Evolutionary conservation across 2,329 filamentous ascomycete species (phyloP), one percentile per base, ranked within the genome.

Genomic region (Clonostachys rhizophaga): DNA sequence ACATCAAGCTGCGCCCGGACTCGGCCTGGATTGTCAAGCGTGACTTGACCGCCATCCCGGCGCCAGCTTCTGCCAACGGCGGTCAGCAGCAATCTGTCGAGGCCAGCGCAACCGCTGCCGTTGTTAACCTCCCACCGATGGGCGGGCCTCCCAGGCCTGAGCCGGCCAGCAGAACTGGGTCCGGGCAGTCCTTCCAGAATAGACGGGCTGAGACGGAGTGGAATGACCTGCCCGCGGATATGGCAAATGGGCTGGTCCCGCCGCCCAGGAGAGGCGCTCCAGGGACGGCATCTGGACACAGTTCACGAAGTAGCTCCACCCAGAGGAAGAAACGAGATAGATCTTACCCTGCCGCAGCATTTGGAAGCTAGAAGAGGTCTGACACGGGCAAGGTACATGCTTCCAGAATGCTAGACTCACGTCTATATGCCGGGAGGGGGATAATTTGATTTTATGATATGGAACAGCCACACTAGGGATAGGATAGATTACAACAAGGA

Each of bases 201-300:
- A 63, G 69, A 54, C 71, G 81, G 7, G 76, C 82, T 4, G 75
- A 78, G 17, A 79, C 65, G 33, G 82, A 85, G 58, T 86, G 82
- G 82, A 86, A 86, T 63, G 82, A 86, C 57, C 57, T 86, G 10
- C 82, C 82, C 0, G 68, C 71, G 10, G 81, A 85, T 45, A 83
- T 84, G 78, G 62, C 75, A 11, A 57, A 62, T 17, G 49, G 60
- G 4, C 53, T 63, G 37, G 58, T 59, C n/a, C 56, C 46, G 10
- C 59, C 56, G 45, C 62, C 54, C 5, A 55, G 56, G 40, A 63
- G 48, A 45, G 52, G n/a, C 39, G 47, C 35, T 34, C 52, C 53
- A 16, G 62, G 64, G 37, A 62, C 65, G 40, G 59, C 52, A 1
- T 75, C 73, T 4, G 63, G 63, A 17, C 61, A 72, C 2, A 81